A percentile compares a stretch with the other conserved stretches of the same genome.
phyloP scores from a whole-genome alignment of 148 eudicot genomes.

The Chenopodium suecicum region DNA sequence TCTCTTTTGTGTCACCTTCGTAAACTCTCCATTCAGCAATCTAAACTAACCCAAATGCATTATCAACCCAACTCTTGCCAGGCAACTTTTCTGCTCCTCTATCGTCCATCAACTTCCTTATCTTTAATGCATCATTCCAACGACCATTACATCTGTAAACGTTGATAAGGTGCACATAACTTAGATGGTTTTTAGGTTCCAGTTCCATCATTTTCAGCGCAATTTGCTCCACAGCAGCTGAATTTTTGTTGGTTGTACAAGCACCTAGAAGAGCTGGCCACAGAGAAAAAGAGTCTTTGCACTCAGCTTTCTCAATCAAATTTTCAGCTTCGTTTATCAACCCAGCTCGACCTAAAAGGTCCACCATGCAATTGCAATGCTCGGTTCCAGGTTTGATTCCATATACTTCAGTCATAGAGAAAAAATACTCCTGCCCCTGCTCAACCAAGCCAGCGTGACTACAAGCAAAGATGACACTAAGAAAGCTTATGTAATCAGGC shows the following conservation, averaged over 20 bases:
- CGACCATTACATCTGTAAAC: conserved; percentile 66
- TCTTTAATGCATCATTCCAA: conserved; percentile 58
- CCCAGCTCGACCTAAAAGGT: conserved; percentile 82
- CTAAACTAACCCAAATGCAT: conserved; percentile 16
- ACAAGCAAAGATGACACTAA: conserved; percentile 85
- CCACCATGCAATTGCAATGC: conserved; percentile 81
- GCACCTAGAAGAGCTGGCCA: conserved; percentile 84
- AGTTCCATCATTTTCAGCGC: conserved; percentile 67
- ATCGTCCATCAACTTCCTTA: conserved; percentile 58
- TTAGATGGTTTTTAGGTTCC: conserved; percentile 67
- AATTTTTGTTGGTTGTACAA: conserved; percentile 60
- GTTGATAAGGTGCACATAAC: conserved; percentile 77
- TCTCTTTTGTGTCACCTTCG: not conserved
- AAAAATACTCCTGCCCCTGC: conserved; percentile 55
- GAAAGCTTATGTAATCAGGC: conserved; percentile 68
- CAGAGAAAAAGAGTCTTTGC: conserved; percentile 45
- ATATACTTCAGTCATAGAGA: conserved; percentile 46
- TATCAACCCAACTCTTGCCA: conserved; percentile 77
- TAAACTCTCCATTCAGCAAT: not conserved
- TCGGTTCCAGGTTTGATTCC: conserved; percentile 59
- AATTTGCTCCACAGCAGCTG: conserved; percentile 65
- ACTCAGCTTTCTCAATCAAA: conserved; percentile 51
- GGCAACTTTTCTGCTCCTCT: conserved; percentile 65
- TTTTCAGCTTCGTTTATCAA: conserved; percentile 72
- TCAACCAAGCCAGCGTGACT: conserved; percentile 84